A percentile compares a stretch with the other conserved stretches of the same genome.
Evolutionary conservation across 345 rosid genomes (phyloP).

Genomic region (Eucalyptus polyanthemos): DNA sequence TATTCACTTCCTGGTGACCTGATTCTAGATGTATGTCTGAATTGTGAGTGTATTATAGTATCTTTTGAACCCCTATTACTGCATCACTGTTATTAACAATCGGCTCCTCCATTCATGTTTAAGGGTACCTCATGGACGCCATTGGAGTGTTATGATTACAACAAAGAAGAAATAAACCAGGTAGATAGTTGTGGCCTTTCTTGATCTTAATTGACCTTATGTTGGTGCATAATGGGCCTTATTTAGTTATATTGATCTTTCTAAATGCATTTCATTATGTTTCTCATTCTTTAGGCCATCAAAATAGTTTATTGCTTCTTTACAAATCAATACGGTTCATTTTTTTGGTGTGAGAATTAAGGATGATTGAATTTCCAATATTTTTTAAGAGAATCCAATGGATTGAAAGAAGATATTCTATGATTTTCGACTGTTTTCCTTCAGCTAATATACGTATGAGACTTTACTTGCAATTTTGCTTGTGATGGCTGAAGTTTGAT

Average conservation of each 20-base stretch:
- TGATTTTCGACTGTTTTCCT: neutral
- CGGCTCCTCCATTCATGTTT: neutral
- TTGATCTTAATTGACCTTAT: neutral
- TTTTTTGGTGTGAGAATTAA: neutral
- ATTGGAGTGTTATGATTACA: constrained; percentile 51
- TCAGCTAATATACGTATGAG: neutral
- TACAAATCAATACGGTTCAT: neutral
- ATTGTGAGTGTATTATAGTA: neutral
- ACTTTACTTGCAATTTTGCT: neutral
- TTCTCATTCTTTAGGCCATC: neutral
- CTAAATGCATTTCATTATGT: neutral
- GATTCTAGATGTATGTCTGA: neutral
- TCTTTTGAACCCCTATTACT: neutral
- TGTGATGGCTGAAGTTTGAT: neutral
- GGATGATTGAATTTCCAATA: neutral
- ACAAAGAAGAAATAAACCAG: constrained; percentile 92
- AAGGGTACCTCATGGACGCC: constrained; percentile 41
- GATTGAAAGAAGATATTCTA: neutral
- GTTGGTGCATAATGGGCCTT: neutral
- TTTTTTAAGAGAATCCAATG: neutral
- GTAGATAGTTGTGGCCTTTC: constrained; percentile 6
- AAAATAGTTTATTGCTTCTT: neutral
- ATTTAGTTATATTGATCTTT: neutral
- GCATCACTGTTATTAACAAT: neutral
- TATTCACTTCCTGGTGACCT: neutral